Percentiles rank a stretch among this genome's conserved stretches.
Conservation (phyloP, 2,329 filamentous ascomycete genomes). For the Aspergillus sp. region DNA sequence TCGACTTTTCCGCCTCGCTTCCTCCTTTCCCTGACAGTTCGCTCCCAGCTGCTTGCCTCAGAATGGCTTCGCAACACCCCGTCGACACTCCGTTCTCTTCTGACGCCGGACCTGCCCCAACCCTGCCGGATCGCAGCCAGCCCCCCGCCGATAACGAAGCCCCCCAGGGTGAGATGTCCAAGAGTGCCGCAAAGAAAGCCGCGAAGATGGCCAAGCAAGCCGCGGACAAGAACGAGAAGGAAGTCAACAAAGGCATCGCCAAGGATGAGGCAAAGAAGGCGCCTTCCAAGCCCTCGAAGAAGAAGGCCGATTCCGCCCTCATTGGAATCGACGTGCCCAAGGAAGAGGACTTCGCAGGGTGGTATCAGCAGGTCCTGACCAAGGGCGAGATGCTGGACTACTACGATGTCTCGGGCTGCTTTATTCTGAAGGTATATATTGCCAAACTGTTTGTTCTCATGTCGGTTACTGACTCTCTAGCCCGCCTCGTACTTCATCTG, state of each 20-base stretch:
- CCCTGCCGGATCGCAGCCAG: constrained; percentile 32
- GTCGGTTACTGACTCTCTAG: constrained; percentile 21
- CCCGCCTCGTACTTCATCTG: constrained; percentile 58
- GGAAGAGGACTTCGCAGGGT: constrained; percentile 76
- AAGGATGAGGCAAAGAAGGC: constrained; percentile 39
- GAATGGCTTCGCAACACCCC: constrained; percentile 25
- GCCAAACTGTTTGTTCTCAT: not conserved
- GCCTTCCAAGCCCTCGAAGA: constrained; percentile 35
- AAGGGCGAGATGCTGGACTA: constrained; percentile 98
- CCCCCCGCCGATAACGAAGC: constrained; percentile 29
- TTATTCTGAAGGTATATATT: constrained; percentile 64
- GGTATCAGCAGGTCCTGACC: constrained; percentile 96
- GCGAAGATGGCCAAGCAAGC: constrained; percentile 17
- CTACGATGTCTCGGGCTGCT: constrained; percentile 96
- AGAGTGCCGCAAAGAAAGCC: constrained; percentile 19
- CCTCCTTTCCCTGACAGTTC: constrained; percentile 5
- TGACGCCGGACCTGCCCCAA: constrained; percentile 20
- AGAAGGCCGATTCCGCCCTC: constrained; percentile 54
- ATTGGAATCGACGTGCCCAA: constrained; percentile 86
- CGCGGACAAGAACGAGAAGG: constrained; percentile 42
- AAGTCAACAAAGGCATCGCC: constrained; percentile 33
- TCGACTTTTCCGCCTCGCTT: constrained; percentile 1
- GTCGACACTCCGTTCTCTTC: constrained; percentile 16
- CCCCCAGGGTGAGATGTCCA: constrained; percentile 25
- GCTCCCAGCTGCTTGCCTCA: too few relatives aligned